Conservation (phyloP, 139 green algal species). For the Chlamydomonas sp. region DNA sequence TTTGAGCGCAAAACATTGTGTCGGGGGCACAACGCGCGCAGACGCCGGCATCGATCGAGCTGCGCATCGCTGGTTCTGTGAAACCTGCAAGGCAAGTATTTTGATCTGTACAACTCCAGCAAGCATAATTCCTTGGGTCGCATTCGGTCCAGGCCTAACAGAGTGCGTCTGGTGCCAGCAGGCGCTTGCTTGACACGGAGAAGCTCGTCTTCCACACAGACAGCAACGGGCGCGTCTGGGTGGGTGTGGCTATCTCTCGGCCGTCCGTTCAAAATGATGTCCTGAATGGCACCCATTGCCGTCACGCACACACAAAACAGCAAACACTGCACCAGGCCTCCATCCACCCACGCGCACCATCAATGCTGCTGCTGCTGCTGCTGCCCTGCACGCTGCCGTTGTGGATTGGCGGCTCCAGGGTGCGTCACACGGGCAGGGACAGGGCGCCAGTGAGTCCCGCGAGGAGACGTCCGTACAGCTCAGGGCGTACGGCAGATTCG, state of each 20-base stretch:
- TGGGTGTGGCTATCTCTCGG: not conserved
- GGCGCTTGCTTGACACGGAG: constrained; percentile 57
- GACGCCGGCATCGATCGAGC: not conserved
- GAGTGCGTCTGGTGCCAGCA: constrained; percentile 13
- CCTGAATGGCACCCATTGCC: no score
- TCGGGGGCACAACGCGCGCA: not conserved
- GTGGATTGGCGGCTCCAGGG: not conserved
- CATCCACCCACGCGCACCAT: no score
- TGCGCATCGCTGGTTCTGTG: not conserved
- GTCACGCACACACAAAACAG: no score
- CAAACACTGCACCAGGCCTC: no score
- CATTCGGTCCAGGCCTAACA: not conserved
- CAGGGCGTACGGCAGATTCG: constrained; percentile 26
- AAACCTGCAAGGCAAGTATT: not conserved
- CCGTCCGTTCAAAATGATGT: not conserved
- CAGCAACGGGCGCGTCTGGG: constrained; percentile 29
- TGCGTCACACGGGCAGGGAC: not conserved
- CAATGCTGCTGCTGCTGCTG: no score
- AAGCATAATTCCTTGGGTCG: not conserved
- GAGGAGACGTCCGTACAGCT: constrained; percentile 24
- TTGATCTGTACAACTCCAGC: not conserved
- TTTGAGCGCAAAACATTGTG: not conserved
- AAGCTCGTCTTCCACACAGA: constrained; percentile 57
- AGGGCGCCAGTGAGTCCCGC: not conserved
- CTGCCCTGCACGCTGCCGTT: no score